Base-by-base conservation (phyloP, 805 yeast species). In the Wickerhamiella spandovensis region DNA sequence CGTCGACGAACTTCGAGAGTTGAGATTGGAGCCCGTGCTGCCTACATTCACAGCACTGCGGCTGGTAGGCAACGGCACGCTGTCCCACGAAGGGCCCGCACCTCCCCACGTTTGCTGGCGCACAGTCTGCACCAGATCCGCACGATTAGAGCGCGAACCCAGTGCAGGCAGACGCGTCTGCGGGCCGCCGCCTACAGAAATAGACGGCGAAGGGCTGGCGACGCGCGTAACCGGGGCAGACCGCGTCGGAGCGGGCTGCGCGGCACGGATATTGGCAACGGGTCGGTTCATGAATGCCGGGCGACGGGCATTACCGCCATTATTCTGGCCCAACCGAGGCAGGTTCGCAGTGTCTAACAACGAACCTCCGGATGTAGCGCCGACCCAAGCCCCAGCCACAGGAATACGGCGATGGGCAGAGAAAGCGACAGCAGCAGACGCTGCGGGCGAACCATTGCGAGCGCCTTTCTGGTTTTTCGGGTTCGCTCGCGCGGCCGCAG, bases 91-190 rank as follows among this genome's bases (percentile, higher is more conserved):
- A 9, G 50, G 48, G 8, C 44, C 45, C 13, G 46, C 53, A 25
- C 54, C 53, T 3, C 39, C 39, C 39, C 39, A 35, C 9, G 39
- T 17, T 15, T 35, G 39, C n/a, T 35, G 20, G 58, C 73, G 72
- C 66, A n/a, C 62, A 56, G 30, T 70, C 64, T 23, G 70, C 17
- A 22, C 22, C 21, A 39, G 32, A 6, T n/a, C 20, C 17, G 42
- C 15, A 22, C 47, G 30, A 42, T 25, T 39, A 4, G 68, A 41
- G 66, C 68, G n/a, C 49, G 13, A 60, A 46, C 30, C 46, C 15
- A 25, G 48, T 20, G 13, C 59, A 20, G 23, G 58, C 38, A 45
- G 53, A 55, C 32, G 53, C 28, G 55, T 53, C 47, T 49, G 55
- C 2, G 43, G 58, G 32, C 46, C 50, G 9, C 21, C 48, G 13